These are phyloP conservation scores for Diutina pseudorugosa DNA, from an alignment of 1,139 yeast genomes.

Conservation along the genomic window DNA sequence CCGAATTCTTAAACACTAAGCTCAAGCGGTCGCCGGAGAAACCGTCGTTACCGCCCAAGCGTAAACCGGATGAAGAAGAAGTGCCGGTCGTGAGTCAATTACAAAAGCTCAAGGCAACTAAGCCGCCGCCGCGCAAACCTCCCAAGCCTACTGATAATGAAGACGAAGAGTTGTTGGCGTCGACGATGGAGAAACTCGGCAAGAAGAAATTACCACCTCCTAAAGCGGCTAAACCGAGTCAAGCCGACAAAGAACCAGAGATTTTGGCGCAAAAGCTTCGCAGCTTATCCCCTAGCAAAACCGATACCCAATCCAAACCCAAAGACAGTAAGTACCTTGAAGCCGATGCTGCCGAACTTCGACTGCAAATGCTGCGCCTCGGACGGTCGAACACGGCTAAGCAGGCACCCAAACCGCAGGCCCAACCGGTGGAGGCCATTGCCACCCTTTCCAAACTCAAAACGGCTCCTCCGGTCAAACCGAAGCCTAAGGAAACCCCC, in stretches of 20 bases:
- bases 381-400: not conserved
- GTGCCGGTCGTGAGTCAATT: not conserved
- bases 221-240: not conserved
- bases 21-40: slow-evolving; percentile 2
- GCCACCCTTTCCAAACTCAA: not conserved
- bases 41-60: not conserved
- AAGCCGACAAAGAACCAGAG: not conserved
- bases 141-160: not conserved
- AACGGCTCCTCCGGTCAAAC: not conserved
- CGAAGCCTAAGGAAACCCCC: not conserved
- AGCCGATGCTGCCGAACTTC: not conserved
- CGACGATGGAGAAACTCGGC: not conserved
- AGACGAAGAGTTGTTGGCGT: not conserved
- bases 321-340: not conserved
- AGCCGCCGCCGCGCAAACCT: not conserved
- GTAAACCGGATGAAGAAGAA: not conserved
- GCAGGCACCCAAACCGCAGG: not conserved
- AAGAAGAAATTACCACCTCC: not conserved
- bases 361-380: not conserved
- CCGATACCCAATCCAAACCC: not conserved
- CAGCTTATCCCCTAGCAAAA: not conserved
- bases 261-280: not conserved
- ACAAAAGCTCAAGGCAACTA: not conserved
- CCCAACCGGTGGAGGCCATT: not conserved
- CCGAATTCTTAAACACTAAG: not conserved